Percentiles rank a stretch among this genome's conserved stretches.
These are phyloP conservation scores for Sicyos baderoa DNA, from an alignment of 306 rosid species.

Conservation along the genomic window DNA sequence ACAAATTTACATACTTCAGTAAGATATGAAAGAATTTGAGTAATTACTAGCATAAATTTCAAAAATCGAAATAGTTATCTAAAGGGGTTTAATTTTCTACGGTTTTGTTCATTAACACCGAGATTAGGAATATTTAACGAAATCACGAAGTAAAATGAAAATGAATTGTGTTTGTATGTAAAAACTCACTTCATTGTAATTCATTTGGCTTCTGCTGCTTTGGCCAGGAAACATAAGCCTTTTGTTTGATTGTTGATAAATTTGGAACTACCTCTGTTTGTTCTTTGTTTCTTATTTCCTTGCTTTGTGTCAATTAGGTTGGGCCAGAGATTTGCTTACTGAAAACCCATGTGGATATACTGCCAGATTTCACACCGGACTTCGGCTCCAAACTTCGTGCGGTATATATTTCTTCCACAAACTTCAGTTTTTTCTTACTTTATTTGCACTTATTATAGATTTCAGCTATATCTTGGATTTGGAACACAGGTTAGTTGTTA, in stretches of 20 bases:
- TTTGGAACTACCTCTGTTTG: not conserved
- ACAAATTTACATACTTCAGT: no score
- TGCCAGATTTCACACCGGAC: conserved; percentile 82
- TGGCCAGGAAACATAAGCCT: not conserved
- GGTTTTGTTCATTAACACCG: not conserved
- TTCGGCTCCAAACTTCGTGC: conserved; percentile 73
- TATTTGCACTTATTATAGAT: not conserved
- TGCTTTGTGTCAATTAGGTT: conserved; percentile 37
- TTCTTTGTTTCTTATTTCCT: not conserved
- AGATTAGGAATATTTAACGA: not conserved
- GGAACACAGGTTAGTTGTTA: not conserved
- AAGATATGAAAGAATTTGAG: no score
- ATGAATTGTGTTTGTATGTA: not conserved
- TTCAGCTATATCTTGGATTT: not conserved
- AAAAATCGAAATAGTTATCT: no score
- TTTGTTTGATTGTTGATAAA: not conserved
- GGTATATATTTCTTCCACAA: conserved; percentile 39
- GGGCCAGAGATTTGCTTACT: conserved; percentile 90
- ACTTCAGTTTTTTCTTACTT: not conserved
- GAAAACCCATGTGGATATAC: conserved; percentile 91
- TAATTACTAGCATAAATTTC: no score
- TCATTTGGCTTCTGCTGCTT: not conserved
- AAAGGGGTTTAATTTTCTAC: no score
- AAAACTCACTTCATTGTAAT: not conserved
- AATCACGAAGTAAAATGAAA: not conserved